A percentile compares a stretch with the other conserved stretches of the same genome.
Evolutionary conservation across 208 protist genomes (phyloP).

Genomic region (Trypanosomatidae sp.): DNA sequence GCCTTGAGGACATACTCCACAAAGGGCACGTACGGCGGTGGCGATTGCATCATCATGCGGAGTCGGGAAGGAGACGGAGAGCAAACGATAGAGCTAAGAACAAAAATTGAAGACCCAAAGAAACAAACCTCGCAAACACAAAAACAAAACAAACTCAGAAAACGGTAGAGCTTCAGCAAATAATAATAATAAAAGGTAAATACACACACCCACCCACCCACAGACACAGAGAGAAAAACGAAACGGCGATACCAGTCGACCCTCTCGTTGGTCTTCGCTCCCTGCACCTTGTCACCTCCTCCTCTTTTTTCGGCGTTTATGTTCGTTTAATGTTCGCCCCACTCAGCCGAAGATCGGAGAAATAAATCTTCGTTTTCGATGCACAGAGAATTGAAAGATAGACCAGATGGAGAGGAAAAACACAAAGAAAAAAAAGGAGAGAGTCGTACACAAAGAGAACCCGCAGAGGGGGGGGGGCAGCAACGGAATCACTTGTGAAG

Average conservation of each 20-base stretch:
- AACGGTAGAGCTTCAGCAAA: neutral
- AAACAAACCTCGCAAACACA: neutral
- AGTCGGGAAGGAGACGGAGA: neutral
- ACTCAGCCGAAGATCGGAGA: neutral
- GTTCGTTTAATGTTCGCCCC: neutral
- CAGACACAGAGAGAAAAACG: neutral
- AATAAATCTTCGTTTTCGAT: neutral
- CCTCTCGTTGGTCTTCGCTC: neutral
- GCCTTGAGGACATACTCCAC: slow-evolving; percentile 79
- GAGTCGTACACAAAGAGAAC: neutral
- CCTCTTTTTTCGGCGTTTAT: neutral
- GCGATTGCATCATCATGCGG: slow-evolving; percentile 30
- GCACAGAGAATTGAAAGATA: neutral
- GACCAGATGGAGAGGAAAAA: neutral
- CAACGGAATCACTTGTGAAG: neutral
- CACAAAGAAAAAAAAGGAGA: neutral
- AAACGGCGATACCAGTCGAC: neutral
- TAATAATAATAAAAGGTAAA: neutral
- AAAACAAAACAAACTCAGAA: neutral
- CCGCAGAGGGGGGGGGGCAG: neutral
- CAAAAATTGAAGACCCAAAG: neutral
- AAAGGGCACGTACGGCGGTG: slow-evolving; percentile 68
- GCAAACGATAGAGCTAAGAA: neutral
- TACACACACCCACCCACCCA: neutral
- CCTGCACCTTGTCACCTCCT: neutral